These are phyloP conservation scores for Plasmodium cynomolgi DNA, from an alignment of 169 alveolate genomes.

Conservation along the genomic window DNA sequence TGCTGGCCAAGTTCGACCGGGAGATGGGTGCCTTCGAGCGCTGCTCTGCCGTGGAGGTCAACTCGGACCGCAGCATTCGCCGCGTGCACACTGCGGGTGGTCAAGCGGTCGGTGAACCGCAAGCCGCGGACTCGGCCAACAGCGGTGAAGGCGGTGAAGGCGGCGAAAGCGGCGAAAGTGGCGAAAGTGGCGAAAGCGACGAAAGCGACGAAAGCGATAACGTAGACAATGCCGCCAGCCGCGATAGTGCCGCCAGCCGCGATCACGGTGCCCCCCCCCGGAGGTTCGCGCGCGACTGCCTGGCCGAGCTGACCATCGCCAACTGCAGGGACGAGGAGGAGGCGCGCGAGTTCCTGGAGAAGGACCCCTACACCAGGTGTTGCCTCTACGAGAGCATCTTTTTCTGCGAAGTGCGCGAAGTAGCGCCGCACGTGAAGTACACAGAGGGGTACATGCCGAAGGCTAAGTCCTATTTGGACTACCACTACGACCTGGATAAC, in stretches of 20 bases:
- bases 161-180: too few species aligned
- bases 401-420: constrained; percentile 61
- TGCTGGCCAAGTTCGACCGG: constrained; percentile 24
- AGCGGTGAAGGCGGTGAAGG: too few species aligned
- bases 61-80: not conserved
- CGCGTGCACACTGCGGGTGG: not conserved
- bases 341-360: constrained; percentile 74
- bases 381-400: constrained; percentile 72
- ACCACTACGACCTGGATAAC: constrained; percentile 43
- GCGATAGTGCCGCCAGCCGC: not conserved
- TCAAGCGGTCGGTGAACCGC: not conserved
- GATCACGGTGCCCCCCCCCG: not conserved
- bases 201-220: too few species aligned
- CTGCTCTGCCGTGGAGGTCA: constrained; percentile 18
- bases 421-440: constrained; percentile 69
- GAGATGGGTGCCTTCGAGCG: constrained; percentile 22
- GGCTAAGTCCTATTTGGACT: constrained; percentile 4
- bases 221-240: too few species aligned
- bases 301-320: constrained; percentile 69
- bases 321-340: constrained; percentile 71
- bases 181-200: too few species aligned
- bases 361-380: constrained; percentile 76
- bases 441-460: constrained; percentile 54
- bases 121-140: not conserved
- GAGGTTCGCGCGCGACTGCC: not conserved